Conservation (phyloP, 805 yeast genomes). For the Candida yuanshanica region DNA sequence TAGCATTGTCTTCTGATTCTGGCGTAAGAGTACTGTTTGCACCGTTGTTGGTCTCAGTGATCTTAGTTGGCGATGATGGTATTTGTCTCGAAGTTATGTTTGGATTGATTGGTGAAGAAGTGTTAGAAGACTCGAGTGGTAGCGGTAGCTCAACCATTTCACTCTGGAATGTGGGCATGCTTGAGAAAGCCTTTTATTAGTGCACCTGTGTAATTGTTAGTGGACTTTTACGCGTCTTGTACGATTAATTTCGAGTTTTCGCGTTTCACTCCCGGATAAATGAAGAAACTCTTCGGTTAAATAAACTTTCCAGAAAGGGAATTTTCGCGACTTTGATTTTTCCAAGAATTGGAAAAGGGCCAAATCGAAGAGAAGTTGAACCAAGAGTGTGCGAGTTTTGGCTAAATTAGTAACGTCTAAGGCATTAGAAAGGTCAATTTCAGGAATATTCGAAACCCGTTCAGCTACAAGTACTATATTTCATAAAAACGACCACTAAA, state of each 20-base stretch:
- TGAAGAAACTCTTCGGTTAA: neutral
- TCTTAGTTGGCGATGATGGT: constrained; percentile 17
- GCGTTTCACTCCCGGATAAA: neutral
- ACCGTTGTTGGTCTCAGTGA: neutral
- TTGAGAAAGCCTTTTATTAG: too few species aligned
- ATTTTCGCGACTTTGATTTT: neutral
- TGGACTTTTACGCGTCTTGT: neutral
- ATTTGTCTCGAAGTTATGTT: constrained; percentile 8
- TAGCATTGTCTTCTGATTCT: neutral
- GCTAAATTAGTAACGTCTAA: neutral
- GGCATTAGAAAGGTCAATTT: neutral
- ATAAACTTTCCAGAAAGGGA: neutral
- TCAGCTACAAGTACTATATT: neutral
- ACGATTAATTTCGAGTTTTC: neutral
- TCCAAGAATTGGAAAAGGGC: neutral
- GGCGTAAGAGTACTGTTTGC: neutral
- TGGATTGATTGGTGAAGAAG: constrained; percentile 23
- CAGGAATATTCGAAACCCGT: neutral
- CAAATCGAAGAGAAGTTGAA: too few species aligned
- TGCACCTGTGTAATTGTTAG: too few species aligned
- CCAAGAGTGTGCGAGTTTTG: too few species aligned
- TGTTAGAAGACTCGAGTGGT: constrained; percentile 15
- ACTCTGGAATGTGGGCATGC: constrained; percentile 18
- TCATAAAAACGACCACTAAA: neutral
- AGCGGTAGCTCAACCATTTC: constrained; percentile 7